Conservation (phyloP, 108 stramenopile species). For the Nannochloropsis gaditana region DNA sequence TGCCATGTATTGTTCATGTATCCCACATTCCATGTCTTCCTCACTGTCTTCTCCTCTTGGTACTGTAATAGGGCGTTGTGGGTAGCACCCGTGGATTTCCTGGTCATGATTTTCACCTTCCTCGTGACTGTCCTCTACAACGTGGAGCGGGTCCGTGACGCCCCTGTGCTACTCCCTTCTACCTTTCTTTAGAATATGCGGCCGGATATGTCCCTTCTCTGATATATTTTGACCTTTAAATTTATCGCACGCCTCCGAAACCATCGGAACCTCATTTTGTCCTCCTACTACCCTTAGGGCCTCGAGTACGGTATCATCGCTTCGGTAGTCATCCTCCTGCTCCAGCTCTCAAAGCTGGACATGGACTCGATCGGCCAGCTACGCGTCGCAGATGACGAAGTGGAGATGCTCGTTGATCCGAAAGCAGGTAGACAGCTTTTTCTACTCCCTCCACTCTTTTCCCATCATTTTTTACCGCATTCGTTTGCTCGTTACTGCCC, state of each 20-base stretch:
- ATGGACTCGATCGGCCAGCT: neutral
- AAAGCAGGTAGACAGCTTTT: neutral
- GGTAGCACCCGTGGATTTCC: neutral
- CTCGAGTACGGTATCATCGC: neutral
- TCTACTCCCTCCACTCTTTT: neutral
- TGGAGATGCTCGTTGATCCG: neutral
- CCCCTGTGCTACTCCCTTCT: too few relatives aligned
- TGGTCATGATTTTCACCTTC: constrained; percentile 2
- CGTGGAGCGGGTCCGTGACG: neutral
- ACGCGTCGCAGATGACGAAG: neutral
- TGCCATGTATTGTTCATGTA: neutral
- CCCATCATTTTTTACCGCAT: neutral
- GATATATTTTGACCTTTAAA: too few relatives aligned
- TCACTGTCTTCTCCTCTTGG: neutral
- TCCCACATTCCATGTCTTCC: neutral
- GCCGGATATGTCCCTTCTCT: too few relatives aligned
- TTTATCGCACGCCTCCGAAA: too few relatives aligned
- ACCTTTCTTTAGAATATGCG: too few relatives aligned
- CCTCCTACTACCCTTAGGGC: neutral
- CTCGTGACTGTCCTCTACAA: neutral
- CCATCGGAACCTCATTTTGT: too few relatives aligned
- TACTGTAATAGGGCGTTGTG: neutral
- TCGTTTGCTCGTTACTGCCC: too few relatives aligned
- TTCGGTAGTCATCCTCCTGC: neutral
- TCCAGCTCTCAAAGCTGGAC: neutral